Evolutionary conservation across 139 green algal species (phyloP).

Genomic region (Choricystis sp.): DNA sequence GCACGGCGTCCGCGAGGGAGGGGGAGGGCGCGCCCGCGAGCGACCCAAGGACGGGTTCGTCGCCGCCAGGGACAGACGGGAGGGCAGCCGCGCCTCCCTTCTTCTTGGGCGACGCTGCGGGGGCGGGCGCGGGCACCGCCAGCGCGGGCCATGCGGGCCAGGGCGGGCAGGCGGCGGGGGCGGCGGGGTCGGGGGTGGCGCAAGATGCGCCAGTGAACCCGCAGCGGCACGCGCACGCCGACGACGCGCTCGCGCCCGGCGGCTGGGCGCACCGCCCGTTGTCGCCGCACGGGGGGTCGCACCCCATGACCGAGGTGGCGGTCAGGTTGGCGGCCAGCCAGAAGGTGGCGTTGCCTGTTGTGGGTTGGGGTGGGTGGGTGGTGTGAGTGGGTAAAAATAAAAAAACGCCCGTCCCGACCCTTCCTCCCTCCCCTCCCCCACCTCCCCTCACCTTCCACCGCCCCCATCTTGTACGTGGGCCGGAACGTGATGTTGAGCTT

Average conservation of each 20-base stretch:
- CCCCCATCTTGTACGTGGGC: neutral
- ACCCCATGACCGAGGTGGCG: conserved; percentile 9
- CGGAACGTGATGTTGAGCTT: neutral
- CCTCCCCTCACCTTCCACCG: no score
- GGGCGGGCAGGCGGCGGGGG: neutral
- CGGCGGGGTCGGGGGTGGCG: neutral
- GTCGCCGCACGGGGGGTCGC: conserved; percentile 9
- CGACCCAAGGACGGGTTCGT: no score
- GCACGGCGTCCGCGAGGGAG: neutral
- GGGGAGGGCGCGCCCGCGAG: no score
- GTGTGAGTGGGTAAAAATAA: no score
- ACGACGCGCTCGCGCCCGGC: neutral
- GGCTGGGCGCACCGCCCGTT: conserved; percentile 13
- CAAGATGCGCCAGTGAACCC: conserved; percentile 13
- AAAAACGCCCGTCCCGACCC: no score
- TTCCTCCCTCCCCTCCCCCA: no score
- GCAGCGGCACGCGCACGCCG: conserved; percentile 17
- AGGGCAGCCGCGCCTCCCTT: no score
- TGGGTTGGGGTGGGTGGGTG: no score
- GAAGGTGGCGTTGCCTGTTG: neutral
- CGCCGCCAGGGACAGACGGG: no score
- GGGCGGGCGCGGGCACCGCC: neutral
- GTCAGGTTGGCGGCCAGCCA: neutral
- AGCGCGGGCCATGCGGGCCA: neutral
- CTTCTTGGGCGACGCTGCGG: neutral